These are phyloP conservation scores for Isabelozyma gotoi DNA, from an alignment of 805 yeast genomes.

Conservation along the genomic window DNA sequence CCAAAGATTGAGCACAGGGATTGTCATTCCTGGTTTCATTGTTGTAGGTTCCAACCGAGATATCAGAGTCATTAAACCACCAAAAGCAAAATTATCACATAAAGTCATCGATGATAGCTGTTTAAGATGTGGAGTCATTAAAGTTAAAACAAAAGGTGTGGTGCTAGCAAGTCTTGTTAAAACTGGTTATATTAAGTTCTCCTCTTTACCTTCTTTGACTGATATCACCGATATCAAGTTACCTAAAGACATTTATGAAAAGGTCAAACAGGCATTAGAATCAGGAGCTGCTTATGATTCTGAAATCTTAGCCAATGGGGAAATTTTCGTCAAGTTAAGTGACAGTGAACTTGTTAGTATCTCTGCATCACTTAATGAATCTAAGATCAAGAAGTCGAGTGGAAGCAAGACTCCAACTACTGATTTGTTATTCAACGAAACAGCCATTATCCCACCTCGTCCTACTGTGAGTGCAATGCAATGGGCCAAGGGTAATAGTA, in stretches of 20 bases:
- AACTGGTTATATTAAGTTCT: conserved; percentile 47
- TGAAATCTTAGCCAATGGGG: conserved; percentile 50
- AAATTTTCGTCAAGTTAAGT: conserved; percentile 55
- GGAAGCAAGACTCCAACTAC: conserved; percentile 22
- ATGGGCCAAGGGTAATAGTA: conserved; percentile 79
- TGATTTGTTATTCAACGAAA: conserved; percentile 70
- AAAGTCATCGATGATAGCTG: conserved; percentile 54
- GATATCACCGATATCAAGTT: conserved; percentile 52
- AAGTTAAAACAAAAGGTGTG: conserved; percentile 42
- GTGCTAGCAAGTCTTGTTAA: conserved; percentile 45
- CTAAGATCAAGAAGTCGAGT: conserved; percentile 15
- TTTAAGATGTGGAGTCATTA: conserved; percentile 51
- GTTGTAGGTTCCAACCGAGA: conserved; percentile 58
- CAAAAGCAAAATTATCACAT: conserved; percentile 63
- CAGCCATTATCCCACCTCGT: conserved; percentile 67
- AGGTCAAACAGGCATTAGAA: conserved; percentile 19
- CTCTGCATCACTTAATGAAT: conserved; percentile 18
- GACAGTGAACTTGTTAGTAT: conserved; percentile 42
- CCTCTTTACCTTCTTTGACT: conserved; percentile 60
- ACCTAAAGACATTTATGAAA: conserved; percentile 26
- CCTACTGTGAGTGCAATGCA: conserved; percentile 79
- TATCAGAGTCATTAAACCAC: conserved; percentile 59
- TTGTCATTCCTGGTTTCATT: conserved; percentile 60
- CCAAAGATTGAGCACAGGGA: conserved; percentile 59
- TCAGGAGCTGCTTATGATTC: conserved; percentile 21